Base-by-base conservation (phyloP, 768 basidiomycete species). In the Rhizopogon rudus region DNA sequence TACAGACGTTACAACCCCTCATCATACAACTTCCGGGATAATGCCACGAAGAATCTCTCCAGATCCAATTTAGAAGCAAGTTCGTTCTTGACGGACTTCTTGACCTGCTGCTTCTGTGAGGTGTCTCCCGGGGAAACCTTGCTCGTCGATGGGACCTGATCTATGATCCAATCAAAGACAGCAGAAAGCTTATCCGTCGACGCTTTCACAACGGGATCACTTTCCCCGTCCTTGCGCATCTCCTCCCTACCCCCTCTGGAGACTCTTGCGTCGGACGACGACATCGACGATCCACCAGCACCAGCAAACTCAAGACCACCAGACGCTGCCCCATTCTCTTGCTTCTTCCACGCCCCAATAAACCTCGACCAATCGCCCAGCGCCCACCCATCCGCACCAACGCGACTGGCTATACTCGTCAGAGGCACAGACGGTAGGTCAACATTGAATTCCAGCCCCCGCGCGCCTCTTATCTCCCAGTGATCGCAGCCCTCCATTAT, bases 381-480 rank as follows among this genome's bases (percentile, higher is more conserved):
- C 10, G 66, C 61, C 78, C 67, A 80, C 58, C 62, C 82, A 66
- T 63, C 80, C 58, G 80, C 78, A 71, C 57, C 55, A n/a, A 65
- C 54, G 35, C 69, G 67, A 50, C 60, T 59, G 40, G 60, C 55
- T 43, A 69, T 41, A 31, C 73, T 78, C 60, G 46, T 77, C 71
- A 63, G 81, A 67, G 37, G 73, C 70, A 53, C 79, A 72, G 76
- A 81, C 17, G 79, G 81, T 16, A 83, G 67, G 59, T 89, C 83
- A 1, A 86, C 75, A 44, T 77, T 82, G 46, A 82, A 76, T 54
- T 87, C 89, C 61, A 86, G 73, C 3, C 93, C 91, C n/a, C 87
- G 72, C 20, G 91, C 86, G 0, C 96, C 97, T 58, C 97, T 75
- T 67, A 98, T 81, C 63, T 96, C 89, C 97, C 97, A 99, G 65